Conservation (phyloP, 2,329 filamentous ascomycete genomes). For the Biscogniauxia mediterranea region DNA sequence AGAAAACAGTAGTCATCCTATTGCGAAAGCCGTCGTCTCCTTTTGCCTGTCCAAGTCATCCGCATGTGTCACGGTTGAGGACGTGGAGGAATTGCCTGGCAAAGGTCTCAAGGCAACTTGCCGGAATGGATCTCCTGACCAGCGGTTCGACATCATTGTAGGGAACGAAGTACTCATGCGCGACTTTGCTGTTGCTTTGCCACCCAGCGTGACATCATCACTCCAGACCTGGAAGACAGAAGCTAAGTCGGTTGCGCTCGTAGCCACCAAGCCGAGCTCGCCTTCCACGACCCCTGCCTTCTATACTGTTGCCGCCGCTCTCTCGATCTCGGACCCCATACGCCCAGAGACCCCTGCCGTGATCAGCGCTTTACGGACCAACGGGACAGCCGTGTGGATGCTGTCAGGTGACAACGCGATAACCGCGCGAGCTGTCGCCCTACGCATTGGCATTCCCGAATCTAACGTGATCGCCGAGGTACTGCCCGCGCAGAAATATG, state of each 20-base stretch:
- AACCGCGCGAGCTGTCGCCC: conserved; percentile 79
- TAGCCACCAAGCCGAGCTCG: conserved; percentile 41
- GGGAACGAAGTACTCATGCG: conserved; percentile 72
- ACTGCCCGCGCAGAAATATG: conserved; percentile 77
- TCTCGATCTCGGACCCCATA: conserved; percentile 79
- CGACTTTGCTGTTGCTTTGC: conserved; percentile 43
- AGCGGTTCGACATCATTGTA: conserved; percentile 55
- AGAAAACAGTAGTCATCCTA: conserved; percentile 70
- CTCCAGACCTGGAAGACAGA: conserved; percentile 59
- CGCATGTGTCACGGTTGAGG: conserved; percentile 33
- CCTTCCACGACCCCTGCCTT: conserved; percentile 7
- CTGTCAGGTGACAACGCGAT: conserved; percentile 85
- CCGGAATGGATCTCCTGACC: conserved; percentile 27
- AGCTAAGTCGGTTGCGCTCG: conserved; percentile 64
- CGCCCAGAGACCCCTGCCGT: conserved; percentile 68
- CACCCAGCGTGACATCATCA: conserved; percentile 31
- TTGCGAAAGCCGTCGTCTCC: conserved; percentile 66
- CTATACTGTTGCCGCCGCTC: conserved; percentile 59
- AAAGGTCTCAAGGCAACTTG: conserved; percentile 65
- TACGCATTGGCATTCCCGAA: conserved; percentile 68
- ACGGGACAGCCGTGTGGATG: conserved; percentile 81
- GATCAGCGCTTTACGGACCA: conserved; percentile 60
- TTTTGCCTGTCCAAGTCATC: conserved; percentile 51
- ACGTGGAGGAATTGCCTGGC: conserved; percentile 67
- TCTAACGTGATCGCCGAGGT: conserved; percentile 83